These are phyloP conservation scores for Hortiboletus flavorubellus DNA, from an alignment of 768 basidiomycete genomes.

Conservation along the genomic window DNA sequence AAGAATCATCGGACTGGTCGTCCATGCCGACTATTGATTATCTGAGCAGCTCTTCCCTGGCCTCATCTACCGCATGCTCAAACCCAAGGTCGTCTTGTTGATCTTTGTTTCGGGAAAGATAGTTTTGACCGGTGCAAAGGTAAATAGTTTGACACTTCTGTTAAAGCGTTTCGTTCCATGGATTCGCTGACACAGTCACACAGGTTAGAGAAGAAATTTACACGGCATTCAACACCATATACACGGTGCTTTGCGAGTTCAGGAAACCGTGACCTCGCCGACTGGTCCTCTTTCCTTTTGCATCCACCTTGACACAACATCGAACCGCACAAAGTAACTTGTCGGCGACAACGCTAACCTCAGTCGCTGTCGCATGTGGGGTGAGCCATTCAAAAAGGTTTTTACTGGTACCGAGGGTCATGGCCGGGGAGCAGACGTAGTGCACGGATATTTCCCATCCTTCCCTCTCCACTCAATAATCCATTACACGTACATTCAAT, in stretches of 20 bases:
- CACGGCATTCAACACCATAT: conserved; percentile 98
- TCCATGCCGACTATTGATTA: not conserved
- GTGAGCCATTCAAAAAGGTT: conserved; percentile 15
- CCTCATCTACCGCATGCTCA: conserved; percentile 99
- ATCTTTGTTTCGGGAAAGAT: conserved; percentile 99
- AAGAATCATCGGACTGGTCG: conserved; percentile 25
- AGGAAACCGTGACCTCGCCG: conserved; percentile 60
- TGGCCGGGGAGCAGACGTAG: conserved; percentile 35
- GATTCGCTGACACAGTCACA: conserved; percentile 42
- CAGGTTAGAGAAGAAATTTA: conserved; percentile 99
- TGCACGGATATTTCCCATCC: conserved; percentile 35
- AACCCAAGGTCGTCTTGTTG: conserved; percentile 96
- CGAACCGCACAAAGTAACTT: not conserved
- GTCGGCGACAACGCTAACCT: conserved; percentile 1
- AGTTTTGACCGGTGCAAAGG: conserved; percentile 98
- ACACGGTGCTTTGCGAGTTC: conserved; percentile 96
- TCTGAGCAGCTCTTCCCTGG: conserved; percentile 86
- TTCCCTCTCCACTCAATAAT: conserved; percentile 29
- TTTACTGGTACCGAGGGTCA: conserved; percentile 27
- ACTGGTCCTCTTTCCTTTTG: not conserved
- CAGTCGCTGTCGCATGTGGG: not conserved
- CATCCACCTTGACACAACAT: not conserved
- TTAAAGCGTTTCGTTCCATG: not conserved
- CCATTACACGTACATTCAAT: conserved; percentile 19
- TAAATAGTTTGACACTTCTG: conserved; percentile 38